A percentile compares a stretch with the other conserved stretches of the same genome.
phyloP scores from a whole-genome alignment of 2,329 filamentous ascomycete genomes.

The Lachnellula cervina region DNA sequence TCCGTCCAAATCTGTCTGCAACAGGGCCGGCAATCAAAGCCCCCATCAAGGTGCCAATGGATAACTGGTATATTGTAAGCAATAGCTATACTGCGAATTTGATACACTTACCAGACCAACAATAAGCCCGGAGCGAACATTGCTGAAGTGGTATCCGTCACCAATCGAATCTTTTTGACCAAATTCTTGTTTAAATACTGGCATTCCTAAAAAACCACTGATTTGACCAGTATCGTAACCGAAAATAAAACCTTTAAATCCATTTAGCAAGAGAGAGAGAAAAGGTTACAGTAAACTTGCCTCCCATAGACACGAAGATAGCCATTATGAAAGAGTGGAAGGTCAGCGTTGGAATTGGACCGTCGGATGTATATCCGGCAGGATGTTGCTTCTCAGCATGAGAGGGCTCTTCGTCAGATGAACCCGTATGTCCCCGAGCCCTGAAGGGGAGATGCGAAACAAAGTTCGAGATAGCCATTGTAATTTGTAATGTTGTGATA shows the following conservation, averaged over 20 bases:
- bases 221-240: conserved; percentile 75
- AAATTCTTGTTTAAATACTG: conserved; percentile 50
- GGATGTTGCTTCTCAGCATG: conserved; percentile 13
- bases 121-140: conserved; percentile 58
- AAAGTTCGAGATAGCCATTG: too few species aligned
- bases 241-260: conserved; percentile 35
- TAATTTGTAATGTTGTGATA: too few species aligned
- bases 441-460: conserved; percentile 6
- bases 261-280: background rate
- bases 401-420: conserved; percentile 11
- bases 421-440: background rate
- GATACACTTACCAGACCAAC: conserved; percentile 41
- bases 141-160: conserved; percentile 43
- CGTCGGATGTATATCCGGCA: background rate
- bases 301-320: conserved; percentile 24
- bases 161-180: conserved; percentile 35
- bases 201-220: conserved; percentile 57
- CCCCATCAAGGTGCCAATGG: conserved; percentile 73
- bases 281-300: background rate
- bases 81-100: conserved; percentile 30
- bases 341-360: conserved; percentile 14
- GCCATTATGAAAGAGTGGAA: conserved; percentile 22
- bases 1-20: conserved; percentile 57
- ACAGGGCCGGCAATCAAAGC: conserved; percentile 67
- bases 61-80: conserved; percentile 62